Percentiles rank a stretch among this genome's conserved stretches.
Evolutionary conservation across 768 basidiomycete species (phyloP).

Genomic region (Termitomyces sp.): DNA sequence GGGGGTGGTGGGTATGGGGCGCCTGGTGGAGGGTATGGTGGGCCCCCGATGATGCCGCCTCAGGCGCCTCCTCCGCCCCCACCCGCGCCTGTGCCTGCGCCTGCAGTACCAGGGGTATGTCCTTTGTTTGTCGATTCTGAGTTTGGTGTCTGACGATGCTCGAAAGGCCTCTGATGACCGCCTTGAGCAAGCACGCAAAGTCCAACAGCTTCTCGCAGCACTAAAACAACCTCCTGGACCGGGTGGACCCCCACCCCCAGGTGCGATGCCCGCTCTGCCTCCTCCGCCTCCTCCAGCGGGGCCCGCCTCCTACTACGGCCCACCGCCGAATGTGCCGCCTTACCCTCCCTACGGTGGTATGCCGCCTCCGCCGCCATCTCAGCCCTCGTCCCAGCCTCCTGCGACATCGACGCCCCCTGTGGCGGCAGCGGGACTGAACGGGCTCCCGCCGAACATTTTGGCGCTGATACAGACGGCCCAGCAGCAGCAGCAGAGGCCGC

Average conservation of each 20-base stretch:
- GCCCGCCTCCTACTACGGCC: conserved; percentile 41
- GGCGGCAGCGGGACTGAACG: conserved; percentile 32
- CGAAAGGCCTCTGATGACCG: conserved; percentile 64
- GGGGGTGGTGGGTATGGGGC: conserved; percentile 26
- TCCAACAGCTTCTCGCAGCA: conserved; percentile 82
- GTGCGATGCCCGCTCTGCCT: conserved; percentile 21
- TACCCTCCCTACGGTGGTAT: conserved; percentile 31
- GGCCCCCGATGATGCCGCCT: conserved; percentile 9
- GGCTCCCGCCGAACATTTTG: conserved; percentile 65
- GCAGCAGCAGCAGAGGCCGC: conserved; percentile 23
- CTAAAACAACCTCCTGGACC: conserved; percentile 60
- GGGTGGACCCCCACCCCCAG: conserved; percentile 30
- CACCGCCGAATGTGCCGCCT: conserved; percentile 27
- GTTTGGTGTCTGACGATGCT: conserved; percentile 1
- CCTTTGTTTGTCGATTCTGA: background rate
- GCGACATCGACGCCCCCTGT: conserved; percentile 31
- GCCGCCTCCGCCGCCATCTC: conserved; percentile 15
- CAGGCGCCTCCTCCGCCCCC: conserved; percentile 25
- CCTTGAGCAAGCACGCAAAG: conserved; percentile 82
- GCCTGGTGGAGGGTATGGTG: conserved; percentile 22
- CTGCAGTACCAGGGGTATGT: conserved; percentile 14
- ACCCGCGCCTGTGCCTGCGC: conserved; percentile 17
- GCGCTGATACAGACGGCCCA: conserved; percentile 61
- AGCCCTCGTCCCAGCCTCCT: conserved; percentile 12
- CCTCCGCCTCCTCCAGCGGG: conserved; percentile 28